Percentiles rank a stretch among this genome's conserved stretches.
Evolutionary conservation across 2,329 filamentous ascomycete genomes (phyloP).

Genomic region (Chaetomium globosum): DNA sequence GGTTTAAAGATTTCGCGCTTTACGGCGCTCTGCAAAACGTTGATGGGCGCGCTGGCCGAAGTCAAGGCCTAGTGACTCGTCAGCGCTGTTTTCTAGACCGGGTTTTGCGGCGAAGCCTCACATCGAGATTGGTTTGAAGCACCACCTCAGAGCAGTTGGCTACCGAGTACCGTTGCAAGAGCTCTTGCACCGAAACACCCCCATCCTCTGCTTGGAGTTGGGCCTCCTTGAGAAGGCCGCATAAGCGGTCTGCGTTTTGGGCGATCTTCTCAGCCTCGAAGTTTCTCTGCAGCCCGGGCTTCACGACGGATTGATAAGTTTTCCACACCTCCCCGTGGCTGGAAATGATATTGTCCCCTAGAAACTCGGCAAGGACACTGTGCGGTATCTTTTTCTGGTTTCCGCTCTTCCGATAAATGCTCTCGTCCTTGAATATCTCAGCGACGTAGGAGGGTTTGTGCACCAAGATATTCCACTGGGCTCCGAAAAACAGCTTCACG

Average conservation of each 20-base stretch:
- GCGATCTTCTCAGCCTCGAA: conserved; percentile 26
- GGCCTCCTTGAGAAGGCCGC: conserved; percentile 16
- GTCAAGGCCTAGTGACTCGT: conserved; percentile 17
- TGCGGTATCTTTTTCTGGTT: conserved; percentile 34
- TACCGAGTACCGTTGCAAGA: conserved; percentile 31
- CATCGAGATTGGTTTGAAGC: conserved; percentile 27
- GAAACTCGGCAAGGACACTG: conserved; percentile 29
- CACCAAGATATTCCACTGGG: conserved; percentile 53
- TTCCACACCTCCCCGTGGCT: conserved; percentile 28
- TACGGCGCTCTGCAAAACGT: conserved; percentile 27
- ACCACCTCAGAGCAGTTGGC: conserved; percentile 32
- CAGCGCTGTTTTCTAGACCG: not conserved
- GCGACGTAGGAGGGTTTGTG: conserved; percentile 49
- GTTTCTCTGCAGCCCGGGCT: conserved; percentile 26
- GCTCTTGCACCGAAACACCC: conserved; percentile 27
- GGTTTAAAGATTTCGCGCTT: conserved; percentile 34
- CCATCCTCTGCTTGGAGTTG: conserved; percentile 17
- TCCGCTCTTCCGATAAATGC: conserved; percentile 34
- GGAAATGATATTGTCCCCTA: conserved; percentile 33
- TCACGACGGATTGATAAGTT: conserved; percentile 27
- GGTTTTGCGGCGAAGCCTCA: conserved; percentile 3
- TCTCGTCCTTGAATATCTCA: conserved; percentile 44
- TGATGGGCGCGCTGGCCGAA: conserved; percentile 29
- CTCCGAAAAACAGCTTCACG: conserved; percentile 53
- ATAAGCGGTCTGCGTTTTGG: conserved; percentile 24